These are phyloP conservation scores for Pelargonium citronellum DNA, from an alignment of 441 rosid species.

Conservation along the genomic window DNA sequence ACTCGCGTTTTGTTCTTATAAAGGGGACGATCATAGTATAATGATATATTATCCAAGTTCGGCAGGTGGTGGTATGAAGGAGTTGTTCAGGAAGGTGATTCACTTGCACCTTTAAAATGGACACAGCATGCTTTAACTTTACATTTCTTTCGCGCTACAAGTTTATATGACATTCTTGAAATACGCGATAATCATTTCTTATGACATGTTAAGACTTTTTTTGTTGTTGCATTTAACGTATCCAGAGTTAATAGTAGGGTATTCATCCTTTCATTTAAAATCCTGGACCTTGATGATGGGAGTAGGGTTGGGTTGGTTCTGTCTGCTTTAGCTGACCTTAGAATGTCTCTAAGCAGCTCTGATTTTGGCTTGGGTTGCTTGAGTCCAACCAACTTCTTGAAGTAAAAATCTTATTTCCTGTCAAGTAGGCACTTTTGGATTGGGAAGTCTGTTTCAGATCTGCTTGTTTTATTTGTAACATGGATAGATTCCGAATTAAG, in stretches of 20 bases:
- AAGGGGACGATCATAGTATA: slow-evolving; percentile 97
- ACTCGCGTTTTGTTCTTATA: slow-evolving; percentile 26
- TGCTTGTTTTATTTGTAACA: not conserved
- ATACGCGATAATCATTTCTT: not conserved
- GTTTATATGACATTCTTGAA: slow-evolving; percentile 2
- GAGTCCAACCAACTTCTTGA: not conserved
- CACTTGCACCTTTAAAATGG: not conserved
- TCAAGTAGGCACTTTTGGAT: slow-evolving; percentile 3
- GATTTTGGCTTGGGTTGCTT: not conserved
- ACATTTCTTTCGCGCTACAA: not conserved
- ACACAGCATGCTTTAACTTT: not conserved
- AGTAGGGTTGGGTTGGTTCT: slow-evolving; percentile 1
- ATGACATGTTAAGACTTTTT: not conserved
- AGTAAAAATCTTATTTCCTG: not conserved
- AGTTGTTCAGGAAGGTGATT: slow-evolving; percentile 90
- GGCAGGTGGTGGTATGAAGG: slow-evolving; percentile 99
- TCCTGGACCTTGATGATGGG: slow-evolving; percentile 11
- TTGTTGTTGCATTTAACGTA: not conserved
- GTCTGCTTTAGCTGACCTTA: not conserved
- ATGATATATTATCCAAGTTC: slow-evolving; percentile 99
- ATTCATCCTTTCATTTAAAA: too few relatives aligned
- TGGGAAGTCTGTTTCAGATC: slow-evolving; percentile 7
- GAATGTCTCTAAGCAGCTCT: not conserved
- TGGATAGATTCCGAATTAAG: not conserved
- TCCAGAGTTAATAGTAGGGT: not conserved